Base-by-base conservation (phyloP, 768 basidiomycete species). In the Lentinula aciculospora region DNA sequence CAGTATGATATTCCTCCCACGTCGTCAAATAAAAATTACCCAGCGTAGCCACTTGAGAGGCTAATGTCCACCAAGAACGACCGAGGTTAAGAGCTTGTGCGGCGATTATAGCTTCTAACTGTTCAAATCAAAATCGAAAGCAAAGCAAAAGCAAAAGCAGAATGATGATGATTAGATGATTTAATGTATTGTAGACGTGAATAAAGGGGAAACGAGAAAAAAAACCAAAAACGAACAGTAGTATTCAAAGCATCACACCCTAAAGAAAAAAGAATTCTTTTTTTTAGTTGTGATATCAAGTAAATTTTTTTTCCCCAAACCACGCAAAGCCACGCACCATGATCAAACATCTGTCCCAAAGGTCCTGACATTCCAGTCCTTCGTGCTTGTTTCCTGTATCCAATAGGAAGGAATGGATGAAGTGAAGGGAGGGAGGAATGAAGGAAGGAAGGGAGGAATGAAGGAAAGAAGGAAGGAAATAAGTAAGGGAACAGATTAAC, bases 321-420 rank as follows among this genome's bases (percentile, higher is more conserved):
- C 6, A 40, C 7, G 3, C 21, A 15, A 37, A 39, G 8, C 31
- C 10, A 64, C 77, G 49, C 63, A 88, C 94, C 96, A 71, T 98
- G 97, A 68, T 99, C 97, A 69, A 99, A 99, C 86, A 98, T 88
- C 71, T 99, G 92, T 15, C 97, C 97, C 31, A 98, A 74, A 25
- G 96, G 95, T 4, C 96, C 92, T n/a, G 94, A 89, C 92, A 97
- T 98, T 1, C 93, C 93, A 1, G 94, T 96, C 51, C 95, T 75
- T 60, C 97, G 77, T 21, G 97, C 97, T 72, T 99, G 97, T 70
- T 98, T 98, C 17, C 96, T 93, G 31, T 42, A 29, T 27, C 47
- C 47, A 27, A 60, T 66, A 60, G 51, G 59, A 61, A 29, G 57
- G 13, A 54, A 58, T 17, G 13, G 9, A 21, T n/a, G 32, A 34